Evolutionary conservation across 2,329 filamentous ascomycete genomes (phyloP), one percentile per base, ranked within the genome.

Genomic region (Raffaelea ambrosiae): DNA sequence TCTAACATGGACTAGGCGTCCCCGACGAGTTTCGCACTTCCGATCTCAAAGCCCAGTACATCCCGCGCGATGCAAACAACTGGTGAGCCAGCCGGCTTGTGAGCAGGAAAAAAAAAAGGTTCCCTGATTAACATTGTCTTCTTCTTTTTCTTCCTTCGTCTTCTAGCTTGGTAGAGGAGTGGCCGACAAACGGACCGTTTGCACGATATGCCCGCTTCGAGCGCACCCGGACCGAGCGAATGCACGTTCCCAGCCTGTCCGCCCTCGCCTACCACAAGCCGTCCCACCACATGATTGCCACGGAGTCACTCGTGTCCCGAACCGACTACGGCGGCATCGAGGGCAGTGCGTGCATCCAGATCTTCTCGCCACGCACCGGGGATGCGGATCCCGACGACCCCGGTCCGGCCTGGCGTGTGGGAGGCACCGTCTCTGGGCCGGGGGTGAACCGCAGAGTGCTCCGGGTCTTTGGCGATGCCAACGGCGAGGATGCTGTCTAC

Each of bases 251-350:
- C 7, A 61, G 69, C 39, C 63, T 73, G 46, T 71, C 70, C 9
- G 71, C 71, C 5, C 68, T 79, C 53, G 65, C 67, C 48, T 76
- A 73, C 47, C 69, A 74, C 46, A 55, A 60, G 4, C 59, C 66
- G 5, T 67, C 67, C 2, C 60, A 67, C 48, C 65, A 58, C 36
- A 57, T 76, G 4, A 57, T 76, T 5, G 47, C 73, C 26, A 69
- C 72, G 4, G 69, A 69, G 7, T 58, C 64, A 53, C 62, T 8
- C 7, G 7, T 13, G 26, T 29, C 26, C 7, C 7, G 13, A 7
- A 29, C 7, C 7, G 3, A 16, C 23, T 11, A 3, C 18, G 3
- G 19, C 11, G 13, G 14, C n/a, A 16, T 3, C 23, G 35, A 3
- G n/a, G 31, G 5, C 40, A 21, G 18, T 16, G 3, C 33, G 9